Conservation (phyloP, 495 filamentous ascomycete genomes). For the Friedmanniomyces simplex region DNA sequence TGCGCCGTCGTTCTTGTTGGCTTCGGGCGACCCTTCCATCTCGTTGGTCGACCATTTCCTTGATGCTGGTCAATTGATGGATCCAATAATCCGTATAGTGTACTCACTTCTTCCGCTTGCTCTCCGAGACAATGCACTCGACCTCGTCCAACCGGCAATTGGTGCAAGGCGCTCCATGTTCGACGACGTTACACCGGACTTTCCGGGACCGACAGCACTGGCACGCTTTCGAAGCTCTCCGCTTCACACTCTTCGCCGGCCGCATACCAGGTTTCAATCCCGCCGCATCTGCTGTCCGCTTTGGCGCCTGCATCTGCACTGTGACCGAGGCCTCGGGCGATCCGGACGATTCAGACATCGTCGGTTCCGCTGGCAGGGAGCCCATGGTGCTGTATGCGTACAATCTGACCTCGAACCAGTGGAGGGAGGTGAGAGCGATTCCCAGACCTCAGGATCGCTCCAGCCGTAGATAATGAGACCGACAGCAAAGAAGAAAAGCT, state of each 20-base stretch:
- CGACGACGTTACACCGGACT: constrained; percentile 88
- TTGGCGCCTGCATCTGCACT: constrained; percentile 21
- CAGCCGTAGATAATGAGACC: not conserved
- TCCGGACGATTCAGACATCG: constrained; percentile 13
- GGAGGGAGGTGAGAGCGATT: not conserved
- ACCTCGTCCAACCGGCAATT: constrained; percentile 86
- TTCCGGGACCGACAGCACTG: constrained; percentile 79
- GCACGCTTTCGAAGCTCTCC: constrained; percentile 78
- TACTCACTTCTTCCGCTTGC: constrained; percentile 77
- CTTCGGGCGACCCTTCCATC: not conserved
- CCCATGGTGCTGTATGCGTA: not conserved
- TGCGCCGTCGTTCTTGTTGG: not conserved
- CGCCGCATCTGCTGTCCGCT: constrained; percentile 32
- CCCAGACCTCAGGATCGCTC: too few relatives aligned
- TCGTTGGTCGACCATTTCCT: constrained; percentile 22
- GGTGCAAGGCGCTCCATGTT: constrained; percentile 74
- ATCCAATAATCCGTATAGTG: not conserved
- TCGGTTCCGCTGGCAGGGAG: not conserved
- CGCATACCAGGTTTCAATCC: constrained; percentile 34
- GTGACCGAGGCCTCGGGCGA: constrained; percentile 2
- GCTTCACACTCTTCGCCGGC: constrained; percentile 50
- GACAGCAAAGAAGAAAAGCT: not conserved
- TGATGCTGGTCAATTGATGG: not conserved
- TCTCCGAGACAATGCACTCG: constrained; percentile 80
- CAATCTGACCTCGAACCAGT: not conserved